A percentile compares a stretch with the other conserved stretches of the same genome.
phyloP scores from a whole-genome alignment of 2,329 filamentous ascomycete genomes.

The Dothistroma septosporum region DNA sequence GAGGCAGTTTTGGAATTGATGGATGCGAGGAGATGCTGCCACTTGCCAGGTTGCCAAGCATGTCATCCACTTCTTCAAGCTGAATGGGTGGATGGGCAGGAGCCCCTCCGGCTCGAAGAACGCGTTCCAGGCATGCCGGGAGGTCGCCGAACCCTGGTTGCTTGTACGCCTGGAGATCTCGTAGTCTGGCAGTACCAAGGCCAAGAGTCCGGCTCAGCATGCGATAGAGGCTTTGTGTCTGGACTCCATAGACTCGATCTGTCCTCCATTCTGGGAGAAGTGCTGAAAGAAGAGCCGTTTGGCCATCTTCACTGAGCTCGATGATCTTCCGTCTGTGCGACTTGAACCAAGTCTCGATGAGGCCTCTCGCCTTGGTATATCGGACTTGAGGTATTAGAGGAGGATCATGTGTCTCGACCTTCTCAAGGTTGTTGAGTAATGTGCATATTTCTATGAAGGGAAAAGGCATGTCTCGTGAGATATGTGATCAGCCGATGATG shows the following conservation, averaged over 20 bases:
- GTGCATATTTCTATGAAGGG: slow-evolving; percentile 69
- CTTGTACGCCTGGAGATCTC: slow-evolving; percentile 61
- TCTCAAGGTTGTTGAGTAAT: slow-evolving; percentile 65
- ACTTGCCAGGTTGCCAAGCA: slow-evolving; percentile 64
- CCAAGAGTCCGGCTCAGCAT: slow-evolving; percentile 65
- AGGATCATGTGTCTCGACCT: slow-evolving; percentile 41
- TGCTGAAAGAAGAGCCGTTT: slow-evolving; percentile 66
- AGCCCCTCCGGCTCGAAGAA: slow-evolving; percentile 56
- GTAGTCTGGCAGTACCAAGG: slow-evolving; percentile 58
- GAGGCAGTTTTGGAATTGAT: slow-evolving; percentile 42
- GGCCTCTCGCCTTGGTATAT: slow-evolving; percentile 25
- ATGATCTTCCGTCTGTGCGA: slow-evolving; percentile 58
- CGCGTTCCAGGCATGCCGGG: slow-evolving; percentile 64
- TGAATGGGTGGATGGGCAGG: slow-evolving; percentile 45
- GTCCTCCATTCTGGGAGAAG: slow-evolving; percentile 71
- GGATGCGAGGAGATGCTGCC: slow-evolving; percentile 67
- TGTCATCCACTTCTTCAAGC: slow-evolving; percentile 67
- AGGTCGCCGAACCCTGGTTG: slow-evolving; percentile 61
- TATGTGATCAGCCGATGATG: slow-evolving; percentile 1
- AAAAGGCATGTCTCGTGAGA: slow-evolving; percentile 53
- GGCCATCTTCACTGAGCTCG: slow-evolving; percentile 50
- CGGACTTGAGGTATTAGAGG: slow-evolving; percentile 36
- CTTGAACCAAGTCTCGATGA: slow-evolving; percentile 64
- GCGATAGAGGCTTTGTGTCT: slow-evolving; percentile 57
- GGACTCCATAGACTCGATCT: slow-evolving; percentile 72